phyloP scores from a whole-genome alignment of 345 rosid species.

The Moringa oleifera region DNA sequence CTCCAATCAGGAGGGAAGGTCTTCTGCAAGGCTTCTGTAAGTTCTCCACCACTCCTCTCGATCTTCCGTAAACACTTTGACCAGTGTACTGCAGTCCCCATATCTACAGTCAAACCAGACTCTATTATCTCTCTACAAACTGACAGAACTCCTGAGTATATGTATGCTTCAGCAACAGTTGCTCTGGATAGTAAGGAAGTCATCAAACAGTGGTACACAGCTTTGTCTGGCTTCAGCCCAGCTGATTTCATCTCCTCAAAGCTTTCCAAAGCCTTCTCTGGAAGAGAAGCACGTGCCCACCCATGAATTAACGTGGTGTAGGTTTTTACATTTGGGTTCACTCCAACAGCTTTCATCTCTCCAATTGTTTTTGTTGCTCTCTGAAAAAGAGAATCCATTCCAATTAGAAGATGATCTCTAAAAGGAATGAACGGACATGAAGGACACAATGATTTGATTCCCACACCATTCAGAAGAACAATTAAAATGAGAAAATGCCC shows the following conservation, averaged over 20 bases:
- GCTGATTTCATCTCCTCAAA: constrained; percentile 75
- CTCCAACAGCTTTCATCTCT: constrained; percentile 65
- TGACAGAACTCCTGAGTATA: constrained; percentile 51
- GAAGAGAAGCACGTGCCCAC: constrained; percentile 93
- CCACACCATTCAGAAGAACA: background rate
- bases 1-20: constrained; percentile 96
- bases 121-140: constrained; percentile 75
- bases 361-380: constrained; percentile 60
- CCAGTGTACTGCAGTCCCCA: constrained; percentile 98
- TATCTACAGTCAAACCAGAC: constrained; percentile 67
- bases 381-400: constrained; percentile 28
- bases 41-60: constrained; percentile 84
- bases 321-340: constrained; percentile 81
- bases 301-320: constrained; percentile 88
- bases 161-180: constrained; percentile 66
- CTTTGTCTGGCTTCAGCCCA: constrained; percentile 80
- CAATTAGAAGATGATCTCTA: background rate
- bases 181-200: constrained; percentile 81
- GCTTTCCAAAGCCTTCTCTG: constrained; percentile 81
- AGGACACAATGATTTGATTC: background rate
- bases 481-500: background rate
- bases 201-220: constrained; percentile 89
- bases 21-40: constrained; percentile 86
- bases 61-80: constrained; percentile 74
- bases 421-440: background rate